These are phyloP conservation scores for Suhomyces guaymorum DNA, from an alignment of 1,139 yeast species.

Conservation along the genomic window DNA sequence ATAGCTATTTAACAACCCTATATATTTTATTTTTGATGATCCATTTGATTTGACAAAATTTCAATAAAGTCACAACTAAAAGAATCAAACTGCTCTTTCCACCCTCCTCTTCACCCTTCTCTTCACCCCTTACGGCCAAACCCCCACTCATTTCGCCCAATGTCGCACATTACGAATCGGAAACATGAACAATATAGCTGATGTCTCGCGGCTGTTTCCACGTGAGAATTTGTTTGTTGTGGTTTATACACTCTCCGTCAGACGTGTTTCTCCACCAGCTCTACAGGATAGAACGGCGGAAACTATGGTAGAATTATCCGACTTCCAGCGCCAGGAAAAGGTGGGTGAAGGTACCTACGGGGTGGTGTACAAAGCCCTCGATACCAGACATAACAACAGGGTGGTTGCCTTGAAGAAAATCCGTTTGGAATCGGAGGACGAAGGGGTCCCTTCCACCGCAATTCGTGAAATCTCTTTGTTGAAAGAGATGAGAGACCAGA, in stretches of 20 bases:
- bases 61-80: no score
- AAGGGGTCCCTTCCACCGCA: conserved; percentile 98
- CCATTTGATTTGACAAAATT: no score
- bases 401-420: conserved; percentile 94
- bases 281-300: not conserved
- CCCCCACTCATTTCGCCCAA: no score
- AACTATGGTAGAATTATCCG: conserved; percentile 79
- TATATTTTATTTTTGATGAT: no score
- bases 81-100: no score
- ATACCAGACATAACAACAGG: conserved; percentile 83
- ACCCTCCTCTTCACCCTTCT: no score
- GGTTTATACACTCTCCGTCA: not conserved
- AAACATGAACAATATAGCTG: no score
- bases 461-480: conserved; percentile 92
- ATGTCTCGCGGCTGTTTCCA: no score
- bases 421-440: conserved; percentile 94
- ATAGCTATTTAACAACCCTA: no score
- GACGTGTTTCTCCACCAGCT: not conserved
- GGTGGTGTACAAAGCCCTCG: conserved; percentile 95
- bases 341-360: conserved; percentile 99
- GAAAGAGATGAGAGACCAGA: conserved; percentile 90
- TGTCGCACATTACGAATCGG: no score
- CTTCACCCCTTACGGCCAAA: no score
- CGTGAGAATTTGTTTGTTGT: not conserved
- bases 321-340: conserved; percentile 91